Conservation (phyloP, 2,329 filamentous ascomycete genomes). For the Exophiala spinifera region DNA sequence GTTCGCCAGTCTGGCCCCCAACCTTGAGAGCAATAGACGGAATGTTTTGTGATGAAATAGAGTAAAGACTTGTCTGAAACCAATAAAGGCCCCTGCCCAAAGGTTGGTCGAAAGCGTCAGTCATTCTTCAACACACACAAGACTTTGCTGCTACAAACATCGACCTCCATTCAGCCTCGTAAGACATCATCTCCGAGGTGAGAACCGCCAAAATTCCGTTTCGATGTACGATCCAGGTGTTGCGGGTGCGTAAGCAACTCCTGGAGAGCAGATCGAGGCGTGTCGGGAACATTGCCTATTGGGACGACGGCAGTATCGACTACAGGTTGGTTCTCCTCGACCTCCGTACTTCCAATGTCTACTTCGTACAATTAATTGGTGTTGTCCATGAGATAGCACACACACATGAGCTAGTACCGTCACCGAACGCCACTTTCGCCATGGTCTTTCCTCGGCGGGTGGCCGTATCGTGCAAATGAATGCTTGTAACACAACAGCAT, state of each 20-base stretch:
- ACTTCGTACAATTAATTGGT: not conserved
- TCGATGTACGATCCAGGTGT: too few relatives aligned
- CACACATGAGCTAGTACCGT: not conserved
- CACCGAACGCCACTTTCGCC: not conserved
- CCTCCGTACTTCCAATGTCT: not conserved
- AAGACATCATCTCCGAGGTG: too few relatives aligned
- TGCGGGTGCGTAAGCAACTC: too few relatives aligned
- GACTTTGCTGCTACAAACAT: too few relatives aligned
- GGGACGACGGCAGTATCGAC: too few relatives aligned
- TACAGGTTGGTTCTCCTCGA: not conserved
- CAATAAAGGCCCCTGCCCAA: too few relatives aligned
- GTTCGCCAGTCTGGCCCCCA: constrained; percentile 4
- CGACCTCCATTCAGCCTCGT: too few relatives aligned
- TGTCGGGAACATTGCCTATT: not conserved
- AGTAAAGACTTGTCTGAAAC: not conserved
- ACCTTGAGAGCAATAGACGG: not conserved
- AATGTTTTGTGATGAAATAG: not conserved
- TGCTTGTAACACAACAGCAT: not conserved
- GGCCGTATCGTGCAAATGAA: constrained; percentile 9
- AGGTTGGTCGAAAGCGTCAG: too few relatives aligned
- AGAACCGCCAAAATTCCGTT: too few relatives aligned
- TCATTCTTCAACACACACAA: too few relatives aligned
- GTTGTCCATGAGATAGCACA: not conserved
- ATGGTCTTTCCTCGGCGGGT: constrained; percentile 15
- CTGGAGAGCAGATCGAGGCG: too few relatives aligned